Evolutionary conservation across 768 basidiomycete genomes (phyloP), one percentile per base, ranked within the genome.

Genomic region (Termitomyces sp.): DNA sequence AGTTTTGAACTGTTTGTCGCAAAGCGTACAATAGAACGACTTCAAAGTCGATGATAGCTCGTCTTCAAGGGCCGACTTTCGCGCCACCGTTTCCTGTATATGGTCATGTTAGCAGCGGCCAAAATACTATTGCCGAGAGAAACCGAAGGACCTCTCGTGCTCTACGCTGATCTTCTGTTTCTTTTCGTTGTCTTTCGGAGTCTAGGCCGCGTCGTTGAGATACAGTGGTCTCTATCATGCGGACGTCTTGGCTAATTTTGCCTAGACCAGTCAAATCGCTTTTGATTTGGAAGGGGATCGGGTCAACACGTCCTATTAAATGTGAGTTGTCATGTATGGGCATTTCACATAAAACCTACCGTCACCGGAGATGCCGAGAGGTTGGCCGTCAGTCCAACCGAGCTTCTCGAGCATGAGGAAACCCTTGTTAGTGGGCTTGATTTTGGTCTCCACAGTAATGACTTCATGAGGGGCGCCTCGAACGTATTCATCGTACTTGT

Each of bases 1-100:
- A 46, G 80, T 93, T 67, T 85, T 80, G 72, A 92, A 93, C 66
- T 94, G 91, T 66, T 92, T 92, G 57, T 91, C 89, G 73, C 91
- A 94, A 18, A 91, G 77, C 23, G 76, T 70, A 66, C 91, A 94
- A 65, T 91, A 92, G 70, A 93, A 93, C 9, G 88, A 77, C 31
- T 78, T 78, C 44, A 93, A 76, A 5, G 84, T 84, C 45, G 77
- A 76, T 1, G 79, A 81, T 29, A 94, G 82, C 66, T 93, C 88
- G 25, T 76, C 77, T 61, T 83, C 77, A 38, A 91, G 72, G 10
- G 86, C 88, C 10, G 76, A 80, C 57, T 80, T 82, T 47, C 82
- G 83, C 12, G 87, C 87, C 1, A 82, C 88, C 1, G 63, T 59
- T 56, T 84, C 83, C 90, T 91, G 59, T 16, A 46, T 7, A 29